Percentiles rank a stretch among this genome's conserved stretches.
These are phyloP conservation scores for Leucosporidium scottii DNA, from an alignment of 768 basidiomycete species.

Conservation along the genomic window DNA sequence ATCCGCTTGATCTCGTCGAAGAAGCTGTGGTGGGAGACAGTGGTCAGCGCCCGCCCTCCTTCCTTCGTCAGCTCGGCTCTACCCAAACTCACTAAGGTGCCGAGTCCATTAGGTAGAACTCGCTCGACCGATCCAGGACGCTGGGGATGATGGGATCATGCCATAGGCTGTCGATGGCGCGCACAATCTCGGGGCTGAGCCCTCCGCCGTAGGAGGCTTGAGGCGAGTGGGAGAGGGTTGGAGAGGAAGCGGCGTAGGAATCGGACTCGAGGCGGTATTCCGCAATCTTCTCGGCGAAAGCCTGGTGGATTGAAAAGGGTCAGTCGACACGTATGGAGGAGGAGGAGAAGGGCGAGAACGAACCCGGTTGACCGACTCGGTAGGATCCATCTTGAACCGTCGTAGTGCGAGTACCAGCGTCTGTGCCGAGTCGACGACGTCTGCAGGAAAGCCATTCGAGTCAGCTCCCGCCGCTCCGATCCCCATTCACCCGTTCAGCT, in stretches of 20 bases:
- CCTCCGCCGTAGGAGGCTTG: conserved; percentile 19
- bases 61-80: background rate
- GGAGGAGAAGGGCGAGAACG: background rate
- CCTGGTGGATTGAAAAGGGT: conserved; percentile 29
- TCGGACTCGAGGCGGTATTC: conserved; percentile 45
- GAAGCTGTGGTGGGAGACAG: conserved; percentile 52
- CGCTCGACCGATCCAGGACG: conserved; percentile 47
- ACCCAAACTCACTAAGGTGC: conserved; percentile 64
- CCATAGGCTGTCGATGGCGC: conserved; percentile 47
- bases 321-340: background rate
- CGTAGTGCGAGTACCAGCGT: conserved; percentile 77
- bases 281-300: conserved; percentile 45
- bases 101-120: conserved; percentile 94
- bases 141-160: conserved; percentile 48
- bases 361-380: conserved; percentile 56
- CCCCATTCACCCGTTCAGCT: conserved; percentile 73
- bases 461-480: conserved; percentile 43
- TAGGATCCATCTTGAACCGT: conserved; percentile 73
- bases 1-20: conserved; percentile 79
- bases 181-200: conserved; percentile 43
- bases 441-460: conserved; percentile 33
- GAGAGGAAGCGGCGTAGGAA: conserved; percentile 22
- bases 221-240: background rate
- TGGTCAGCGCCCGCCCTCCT: background rate
- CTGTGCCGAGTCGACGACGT: conserved; percentile 82